These are phyloP conservation scores for Porcisia deanei DNA, from an alignment of 208 protist species.

Conservation along the genomic window DNA sequence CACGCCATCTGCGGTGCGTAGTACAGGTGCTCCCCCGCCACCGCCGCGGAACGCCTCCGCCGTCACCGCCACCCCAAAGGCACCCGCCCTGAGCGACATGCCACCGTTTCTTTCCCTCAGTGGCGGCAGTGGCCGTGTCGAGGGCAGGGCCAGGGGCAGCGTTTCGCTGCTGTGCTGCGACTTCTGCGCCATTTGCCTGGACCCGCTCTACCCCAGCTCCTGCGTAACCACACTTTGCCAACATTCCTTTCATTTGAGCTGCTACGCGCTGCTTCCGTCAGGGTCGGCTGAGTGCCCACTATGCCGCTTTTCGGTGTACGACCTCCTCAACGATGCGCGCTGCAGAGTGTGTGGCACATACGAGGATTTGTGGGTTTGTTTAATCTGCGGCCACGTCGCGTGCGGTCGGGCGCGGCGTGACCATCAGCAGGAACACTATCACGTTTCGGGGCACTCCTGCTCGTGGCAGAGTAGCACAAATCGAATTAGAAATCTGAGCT, in stretches of 20 bases:
- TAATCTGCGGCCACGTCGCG: slow-evolving; percentile 78
- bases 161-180: slow-evolving; percentile 15
- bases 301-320: slow-evolving; percentile 79
- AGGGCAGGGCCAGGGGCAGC: background rate
- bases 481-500: slow-evolving; percentile 67
- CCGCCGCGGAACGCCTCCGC: background rate
- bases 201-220: slow-evolving; percentile 36
- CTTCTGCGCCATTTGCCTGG: slow-evolving; percentile 76
- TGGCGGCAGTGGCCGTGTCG: background rate
- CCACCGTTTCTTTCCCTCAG: background rate
- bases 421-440: slow-evolving; percentile 64
- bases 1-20: background rate
- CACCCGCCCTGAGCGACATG: background rate
- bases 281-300: slow-evolving; percentile 66
- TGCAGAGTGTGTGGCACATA: slow-evolving; percentile 76
- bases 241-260: slow-evolving; percentile 73
- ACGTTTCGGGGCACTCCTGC: slow-evolving; percentile 67
- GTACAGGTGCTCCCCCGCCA: slow-evolving; percentile 6
- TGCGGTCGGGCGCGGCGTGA: slow-evolving; percentile 62
- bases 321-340: slow-evolving; percentile 63
- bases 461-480: slow-evolving; percentile 69
- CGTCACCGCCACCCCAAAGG: background rate
- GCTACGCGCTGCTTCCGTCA: slow-evolving; percentile 58
- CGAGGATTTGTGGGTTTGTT: slow-evolving; percentile 83
- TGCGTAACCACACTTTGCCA: slow-evolving; percentile 74